Percentiles rank a stretch among this genome's conserved stretches.
Evolutionary conservation across 2,329 filamentous ascomycete genomes (phyloP).

Genomic region (Teratosphaeria epicoccoides): DNA sequence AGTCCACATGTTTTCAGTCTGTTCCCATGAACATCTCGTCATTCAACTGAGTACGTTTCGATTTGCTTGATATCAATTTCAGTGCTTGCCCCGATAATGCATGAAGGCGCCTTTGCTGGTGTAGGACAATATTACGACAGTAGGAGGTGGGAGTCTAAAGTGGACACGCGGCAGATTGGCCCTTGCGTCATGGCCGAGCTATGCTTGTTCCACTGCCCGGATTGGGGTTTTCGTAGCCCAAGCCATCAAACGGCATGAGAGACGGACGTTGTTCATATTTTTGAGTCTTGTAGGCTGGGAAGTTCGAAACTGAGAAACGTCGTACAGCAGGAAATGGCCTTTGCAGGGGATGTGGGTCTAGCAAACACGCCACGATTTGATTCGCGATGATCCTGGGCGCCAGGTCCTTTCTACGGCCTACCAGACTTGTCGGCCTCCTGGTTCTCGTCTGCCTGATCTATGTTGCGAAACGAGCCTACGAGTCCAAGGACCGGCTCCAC

Average conservation of each 20-base stretch:
- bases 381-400: neutral
- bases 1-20: too few species aligned
- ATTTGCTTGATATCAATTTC: too few species aligned
- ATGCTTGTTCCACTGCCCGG: neutral
- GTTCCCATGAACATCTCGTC: too few species aligned
- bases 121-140: too few species aligned
- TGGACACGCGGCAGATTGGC: too few species aligned
- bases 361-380: neutral
- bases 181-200: neutral
- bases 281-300: neutral
- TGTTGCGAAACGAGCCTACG: neutral
- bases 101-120: too few species aligned
- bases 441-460: neutral
- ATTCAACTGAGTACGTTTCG: too few species aligned
- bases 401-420: neutral
- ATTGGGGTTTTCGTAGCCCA: neutral
- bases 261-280: neutral
- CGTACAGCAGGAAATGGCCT: neutral
- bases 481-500: conserved; percentile 1
- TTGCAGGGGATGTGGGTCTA: neutral
- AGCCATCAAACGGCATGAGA: neutral
- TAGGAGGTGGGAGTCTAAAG: too few species aligned
- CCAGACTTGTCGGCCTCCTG: neutral
- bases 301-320: neutral
- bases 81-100: too few species aligned